Evolutionary conservation across 2,329 filamentous ascomycete genomes (phyloP).

Genomic region (Cyphellophora attinorum): DNA sequence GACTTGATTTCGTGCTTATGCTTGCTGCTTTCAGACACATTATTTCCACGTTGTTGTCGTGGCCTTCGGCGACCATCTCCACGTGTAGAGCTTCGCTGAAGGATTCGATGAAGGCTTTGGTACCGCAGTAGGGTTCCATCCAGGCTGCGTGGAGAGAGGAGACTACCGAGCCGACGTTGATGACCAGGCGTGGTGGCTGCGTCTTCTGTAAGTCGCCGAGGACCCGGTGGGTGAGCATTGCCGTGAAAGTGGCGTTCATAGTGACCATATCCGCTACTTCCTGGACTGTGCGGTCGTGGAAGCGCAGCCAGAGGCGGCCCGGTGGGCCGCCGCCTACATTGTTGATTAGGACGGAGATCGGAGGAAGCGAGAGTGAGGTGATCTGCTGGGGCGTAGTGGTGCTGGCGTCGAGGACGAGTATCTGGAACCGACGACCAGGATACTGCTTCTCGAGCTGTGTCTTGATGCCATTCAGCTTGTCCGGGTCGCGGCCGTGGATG

Average conservation of each 20-base stretch:
- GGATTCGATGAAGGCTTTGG: not conserved
- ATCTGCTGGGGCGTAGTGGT: not conserved
- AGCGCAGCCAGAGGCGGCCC: not conserved
- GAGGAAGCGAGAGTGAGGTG: not conserved
- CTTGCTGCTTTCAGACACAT: not conserved
- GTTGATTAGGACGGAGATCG: not conserved
- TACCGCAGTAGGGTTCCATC: not conserved
- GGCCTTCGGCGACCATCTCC: not conserved
- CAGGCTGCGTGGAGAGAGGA: not conserved
- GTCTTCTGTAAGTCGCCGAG: not conserved
- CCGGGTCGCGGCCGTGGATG: constrained; percentile 45
- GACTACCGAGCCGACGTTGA: not conserved
- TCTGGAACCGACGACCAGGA: constrained; percentile 30
- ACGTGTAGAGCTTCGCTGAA: not conserved
- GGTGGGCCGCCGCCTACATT: not conserved
- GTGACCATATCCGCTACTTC: not conserved
- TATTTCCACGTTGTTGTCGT: not conserved
- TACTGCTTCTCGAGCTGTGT: constrained; percentile 29
- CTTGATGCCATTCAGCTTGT: constrained; percentile 38
- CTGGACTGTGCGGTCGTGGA: not conserved
- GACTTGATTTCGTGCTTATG: not conserved
- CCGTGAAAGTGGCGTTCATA: not conserved
- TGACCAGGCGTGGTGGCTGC: not conserved
- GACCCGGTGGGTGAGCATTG: not conserved
- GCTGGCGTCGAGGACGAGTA: constrained; percentile 36